Conservation (phyloP, 2,329 filamentous ascomycete species). For the Aureobasidium sp. region DNA sequence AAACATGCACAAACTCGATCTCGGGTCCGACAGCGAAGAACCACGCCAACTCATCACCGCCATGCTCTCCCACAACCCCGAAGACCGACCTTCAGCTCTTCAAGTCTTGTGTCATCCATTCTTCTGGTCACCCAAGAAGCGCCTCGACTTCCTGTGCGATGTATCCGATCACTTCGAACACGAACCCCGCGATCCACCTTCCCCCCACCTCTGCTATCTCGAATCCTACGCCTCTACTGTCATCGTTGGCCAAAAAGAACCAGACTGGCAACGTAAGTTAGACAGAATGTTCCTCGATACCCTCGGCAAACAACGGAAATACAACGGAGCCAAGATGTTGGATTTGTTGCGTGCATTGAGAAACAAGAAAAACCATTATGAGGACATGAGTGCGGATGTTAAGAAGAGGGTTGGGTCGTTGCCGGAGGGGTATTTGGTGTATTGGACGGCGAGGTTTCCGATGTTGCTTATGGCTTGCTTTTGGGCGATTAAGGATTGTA, state of each 20-base stretch:
- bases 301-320: conserved; percentile 89
- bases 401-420: conserved; percentile 64
- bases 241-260: conserved; percentile 40
- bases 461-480: conserved; percentile 71
- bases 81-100: conserved; percentile 59
- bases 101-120: conserved; percentile 89
- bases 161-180: conserved; percentile 96
- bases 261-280: conserved; percentile 68
- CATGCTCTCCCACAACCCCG: conserved; percentile 64
- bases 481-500: conserved; percentile 59
- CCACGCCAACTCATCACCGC: conserved; percentile 76
- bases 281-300: conserved; percentile 80
- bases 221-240: conserved; percentile 32
- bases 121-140: conserved; percentile 88
- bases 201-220: conserved; percentile 51
- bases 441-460: conserved; percentile 76
- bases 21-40: conserved; percentile 73
- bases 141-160: conserved; percentile 83
- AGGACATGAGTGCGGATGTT: conserved; percentile 80
- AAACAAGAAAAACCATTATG: conserved; percentile 97
- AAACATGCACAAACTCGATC: conserved; percentile 40
- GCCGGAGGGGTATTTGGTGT: conserved; percentile 72
- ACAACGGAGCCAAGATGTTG: conserved; percentile 72
- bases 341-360: conserved; percentile 81
- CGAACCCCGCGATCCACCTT: conserved; percentile 76